Percentiles rank a stretch among this genome's conserved stretches.
Conservation (phyloP, 2,329 filamentous ascomycete genomes). For the Curvularia lunata region DNA sequence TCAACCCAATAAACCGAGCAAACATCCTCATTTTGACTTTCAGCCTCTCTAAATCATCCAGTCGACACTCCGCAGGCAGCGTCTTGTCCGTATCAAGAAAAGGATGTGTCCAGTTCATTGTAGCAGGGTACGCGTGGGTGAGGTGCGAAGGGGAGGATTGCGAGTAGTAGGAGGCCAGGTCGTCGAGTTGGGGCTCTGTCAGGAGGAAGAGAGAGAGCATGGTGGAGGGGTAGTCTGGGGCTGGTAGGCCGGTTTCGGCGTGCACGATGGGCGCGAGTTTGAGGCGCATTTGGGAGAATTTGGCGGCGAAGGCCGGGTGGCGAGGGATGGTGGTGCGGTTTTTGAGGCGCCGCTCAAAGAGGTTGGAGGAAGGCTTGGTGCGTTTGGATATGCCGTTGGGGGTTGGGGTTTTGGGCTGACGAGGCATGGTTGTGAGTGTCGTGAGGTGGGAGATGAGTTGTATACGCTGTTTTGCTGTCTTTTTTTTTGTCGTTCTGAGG, state of each 20-base stretch:
- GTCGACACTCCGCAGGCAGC: conserved; percentile 26
- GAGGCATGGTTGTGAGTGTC: neutral
- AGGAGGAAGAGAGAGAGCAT: conserved; percentile 77
- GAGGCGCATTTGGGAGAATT: conserved; percentile 70
- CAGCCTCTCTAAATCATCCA: conserved; percentile 50
- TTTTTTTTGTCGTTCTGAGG: too few species aligned
- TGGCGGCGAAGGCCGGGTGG: conserved; percentile 61
- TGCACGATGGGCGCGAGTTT: conserved; percentile 69
- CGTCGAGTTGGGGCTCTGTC: conserved; percentile 72
- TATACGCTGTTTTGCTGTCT: conserved; percentile 15
- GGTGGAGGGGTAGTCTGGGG: conserved; percentile 69
- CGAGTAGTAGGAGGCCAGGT: conserved; percentile 74
- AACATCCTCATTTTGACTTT: conserved; percentile 71
- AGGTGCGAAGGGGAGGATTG: conserved; percentile 65
- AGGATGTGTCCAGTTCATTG: conserved; percentile 65
- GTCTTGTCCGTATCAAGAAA: conserved; percentile 41
- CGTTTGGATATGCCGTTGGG: conserved; percentile 22
- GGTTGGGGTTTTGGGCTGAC: conserved; percentile 15
- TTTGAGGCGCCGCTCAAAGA: conserved; percentile 21
- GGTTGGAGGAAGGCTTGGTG: conserved; percentile 12
- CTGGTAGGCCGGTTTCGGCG: conserved; percentile 65
- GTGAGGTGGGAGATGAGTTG: neutral
- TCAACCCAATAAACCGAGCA: conserved; percentile 74
- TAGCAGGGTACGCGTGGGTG: conserved; percentile 66
- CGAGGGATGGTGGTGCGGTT: neutral